Evolutionary conservation across 192 early-diverging fungal genomes (phyloP), one percentile per base, ranked within the genome.

Genomic region (Allomyces javanicus): DNA sequence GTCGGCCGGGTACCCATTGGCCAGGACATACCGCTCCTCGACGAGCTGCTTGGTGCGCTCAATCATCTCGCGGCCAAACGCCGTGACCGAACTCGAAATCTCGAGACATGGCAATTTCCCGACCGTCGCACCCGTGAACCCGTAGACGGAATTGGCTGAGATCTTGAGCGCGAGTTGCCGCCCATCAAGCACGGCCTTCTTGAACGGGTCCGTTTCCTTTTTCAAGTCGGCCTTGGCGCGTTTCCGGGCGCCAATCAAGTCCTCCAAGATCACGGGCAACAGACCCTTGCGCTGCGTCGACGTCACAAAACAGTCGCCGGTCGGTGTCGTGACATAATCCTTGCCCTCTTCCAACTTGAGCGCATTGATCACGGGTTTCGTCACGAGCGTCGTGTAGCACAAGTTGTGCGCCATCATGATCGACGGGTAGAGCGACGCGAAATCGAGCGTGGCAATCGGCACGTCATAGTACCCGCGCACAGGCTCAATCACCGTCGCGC

Each of bases 381-480:
- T 82, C 44, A 91, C 68, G 58, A 91, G 79, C 0, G 96, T 95
- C 0, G 91, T 92, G 73, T 99, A 99, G 75, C 96, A 99, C 25
- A 99, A 80, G 70, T 99, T 99, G 76, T 95, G 96, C 25, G 92
- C 94, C 86, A 96, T 96, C 92, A 99, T 99, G 68, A 99, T 99
- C 10, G 93, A 94, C 21, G 96, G 96, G 72, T 98, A 98, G 70
- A 98, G 82, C 4, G 94, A 96, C 0, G 87, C 90, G 73, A 99
- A 99, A 85, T 99, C 96, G 33, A 99, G 85, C 1, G 94, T 97
- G 10, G 96, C 90, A 74, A 99, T 96, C 3, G 93, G 94, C n/a
- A 84, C 73, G 70, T 94, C 87, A 70, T 97, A 97, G 67, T 87
- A 99, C 10, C 94, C 96, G 67, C 84, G 89, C 65, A 82, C 77